Percentiles rank a stretch among this genome's conserved stretches.
Conservation (phyloP, 345 rosid species). For the Atalantia buxifolia region DNA sequence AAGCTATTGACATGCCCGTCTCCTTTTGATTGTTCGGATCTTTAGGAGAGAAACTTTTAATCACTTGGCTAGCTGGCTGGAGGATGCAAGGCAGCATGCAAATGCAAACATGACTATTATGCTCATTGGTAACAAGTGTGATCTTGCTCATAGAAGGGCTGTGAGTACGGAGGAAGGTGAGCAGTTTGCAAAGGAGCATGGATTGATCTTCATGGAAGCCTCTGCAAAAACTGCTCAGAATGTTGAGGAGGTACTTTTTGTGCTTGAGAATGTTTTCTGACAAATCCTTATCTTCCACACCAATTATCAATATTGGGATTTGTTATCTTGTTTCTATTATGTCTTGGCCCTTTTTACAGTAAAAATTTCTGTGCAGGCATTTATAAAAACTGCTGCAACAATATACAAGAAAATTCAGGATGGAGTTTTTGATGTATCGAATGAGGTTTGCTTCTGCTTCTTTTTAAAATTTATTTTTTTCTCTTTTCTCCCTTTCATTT, state of each 20-base stretch:
- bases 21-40: background rate
- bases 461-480: background rate
- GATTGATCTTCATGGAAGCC: slow-evolving; percentile 97
- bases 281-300: background rate
- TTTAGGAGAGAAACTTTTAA: slow-evolving; percentile 90
- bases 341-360: background rate
- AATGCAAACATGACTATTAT: slow-evolving; percentile 97
- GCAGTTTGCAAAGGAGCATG: slow-evolving; percentile 94
- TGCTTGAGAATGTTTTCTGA: background rate
- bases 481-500: background rate
- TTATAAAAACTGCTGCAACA: slow-evolving; percentile 90
- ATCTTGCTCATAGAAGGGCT: slow-evolving; percentile 96
- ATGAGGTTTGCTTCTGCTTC: slow-evolving; percentile 52
- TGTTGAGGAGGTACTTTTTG: slow-evolving; percentile 74
- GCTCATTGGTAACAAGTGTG: slow-evolving; percentile 93
- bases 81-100: slow-evolving; percentile 97
- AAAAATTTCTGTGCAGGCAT: slow-evolving; percentile 58
- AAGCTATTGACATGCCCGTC: background rate
- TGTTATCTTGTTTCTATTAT: background rate
- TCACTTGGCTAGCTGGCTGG: slow-evolving; percentile 96
- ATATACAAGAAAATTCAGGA: slow-evolving; percentile 97
- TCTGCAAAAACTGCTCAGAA: slow-evolving; percentile 98
- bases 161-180: slow-evolving; percentile 96
- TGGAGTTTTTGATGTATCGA: slow-evolving; percentile 96
- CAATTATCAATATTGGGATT: background rate